A percentile compares a stretch with the other conserved stretches of the same genome.
These are phyloP conservation scores for Aspergillus mulundensis DNA, from an alignment of 495 filamentous ascomycete species.

Conservation along the genomic window DNA sequence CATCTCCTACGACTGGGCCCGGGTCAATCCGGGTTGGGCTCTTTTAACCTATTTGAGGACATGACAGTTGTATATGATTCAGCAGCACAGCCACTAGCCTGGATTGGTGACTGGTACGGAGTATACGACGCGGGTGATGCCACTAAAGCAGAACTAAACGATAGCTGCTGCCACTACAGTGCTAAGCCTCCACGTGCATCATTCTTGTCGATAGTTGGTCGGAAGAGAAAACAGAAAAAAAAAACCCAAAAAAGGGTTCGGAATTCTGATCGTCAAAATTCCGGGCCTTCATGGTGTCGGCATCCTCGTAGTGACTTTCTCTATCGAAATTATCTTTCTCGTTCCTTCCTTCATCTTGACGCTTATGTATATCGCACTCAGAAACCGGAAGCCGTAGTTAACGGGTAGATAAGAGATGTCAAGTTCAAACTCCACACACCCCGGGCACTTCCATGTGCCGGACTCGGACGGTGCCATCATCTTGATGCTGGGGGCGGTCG, in stretches of 20 bases:
- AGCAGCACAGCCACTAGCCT: not conserved
- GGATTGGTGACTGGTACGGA: not conserved
- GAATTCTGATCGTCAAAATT: not conserved
- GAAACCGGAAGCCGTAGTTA: not conserved
- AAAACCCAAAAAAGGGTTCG: not conserved
- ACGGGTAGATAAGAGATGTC: not conserved
- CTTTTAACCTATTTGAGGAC: not conserved
- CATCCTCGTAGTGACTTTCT: not conserved
- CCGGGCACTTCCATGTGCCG: not conserved
- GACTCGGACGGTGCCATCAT: constrained; percentile 2
- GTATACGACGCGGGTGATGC: not conserved
- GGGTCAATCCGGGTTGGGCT: not conserved
- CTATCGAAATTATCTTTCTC: not conserved
- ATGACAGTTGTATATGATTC: no score
- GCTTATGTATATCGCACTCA: not conserved
- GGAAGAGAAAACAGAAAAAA: not conserved
- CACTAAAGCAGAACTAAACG: not conserved
- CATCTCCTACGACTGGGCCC: not conserved
- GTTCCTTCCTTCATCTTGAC: not conserved
- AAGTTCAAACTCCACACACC: not conserved
- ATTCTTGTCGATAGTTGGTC: not conserved
- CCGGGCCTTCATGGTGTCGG: not conserved
- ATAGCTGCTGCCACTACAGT: not conserved
- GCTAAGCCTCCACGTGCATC: not conserved
- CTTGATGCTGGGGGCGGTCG: constrained; percentile 1